Base-by-base conservation (phyloP, 768 basidiomycete species). In the Calocybe indica region DNA sequence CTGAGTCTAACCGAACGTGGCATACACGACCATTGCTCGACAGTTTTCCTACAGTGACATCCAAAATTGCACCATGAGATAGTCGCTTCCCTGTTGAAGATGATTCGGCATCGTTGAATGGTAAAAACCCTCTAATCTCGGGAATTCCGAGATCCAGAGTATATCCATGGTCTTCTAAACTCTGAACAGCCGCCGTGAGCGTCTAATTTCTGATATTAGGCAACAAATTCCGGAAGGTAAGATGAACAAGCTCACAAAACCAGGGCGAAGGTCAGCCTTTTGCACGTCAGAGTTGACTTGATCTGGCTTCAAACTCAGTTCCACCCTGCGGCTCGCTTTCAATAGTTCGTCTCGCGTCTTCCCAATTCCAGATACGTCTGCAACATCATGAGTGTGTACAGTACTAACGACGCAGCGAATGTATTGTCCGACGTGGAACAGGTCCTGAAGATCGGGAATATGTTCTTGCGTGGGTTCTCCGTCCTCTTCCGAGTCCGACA, bases 91-190 rank as follows among this genome's bases (percentile, higher is more conserved):
- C 61, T 50, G 47, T 50, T 33, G 52, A 50, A 11, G 58, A 63
- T 48, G 74, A 73, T 52, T 74, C 67, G 1, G 76, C 73, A 39
- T 91, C 86, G 58, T 83, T 82, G 71, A 88, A 89, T 1, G 85
- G 75, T 40, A 98, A 62, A 66, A 97, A 99, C 37, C 90, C 90
- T 50, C 89, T 80, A 32, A 89, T 64, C n/a, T 77, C 83, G 7
- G 80, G 63, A 12, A 96, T 58, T 2, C 93, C 95, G 35, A 96
- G 69, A 54, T 93, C 90, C 6, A 99, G 73, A 47, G 85, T 79
- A 67, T 95, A 97, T 1, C 96, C 94, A 62, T 96, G 91, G 58
- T 98, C 96, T 68, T 99, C 96, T 12, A 88, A 70, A 57, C 85
- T 90, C 65, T 83, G 83, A 43, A 95, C 74, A 32, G 84, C 79